Evolutionary conservation across 2,329 filamentous ascomycete genomes (phyloP).

Genomic region (Tolypocladium guangdongense): DNA sequence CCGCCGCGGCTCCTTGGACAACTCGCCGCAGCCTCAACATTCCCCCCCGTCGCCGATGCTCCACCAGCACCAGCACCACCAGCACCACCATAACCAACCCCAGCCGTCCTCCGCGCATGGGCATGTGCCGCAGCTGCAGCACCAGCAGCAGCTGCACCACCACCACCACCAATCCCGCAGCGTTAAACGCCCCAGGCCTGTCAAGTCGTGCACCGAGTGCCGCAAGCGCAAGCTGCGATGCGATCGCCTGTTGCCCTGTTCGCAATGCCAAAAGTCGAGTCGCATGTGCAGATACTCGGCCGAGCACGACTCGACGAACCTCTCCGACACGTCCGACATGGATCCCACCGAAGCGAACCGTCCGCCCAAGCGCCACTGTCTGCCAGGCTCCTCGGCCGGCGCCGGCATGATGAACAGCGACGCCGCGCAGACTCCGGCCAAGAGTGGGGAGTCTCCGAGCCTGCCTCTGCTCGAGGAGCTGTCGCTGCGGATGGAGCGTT

Average conservation of each 20-base stretch:
- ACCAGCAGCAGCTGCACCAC: slow-evolving; percentile 13
- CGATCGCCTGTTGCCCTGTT: slow-evolving; percentile 44
- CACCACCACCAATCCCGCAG: slow-evolving; percentile 27
- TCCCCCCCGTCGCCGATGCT: not conserved
- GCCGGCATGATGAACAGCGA: slow-evolving; percentile 14
- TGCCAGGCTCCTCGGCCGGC: slow-evolving; percentile 12
- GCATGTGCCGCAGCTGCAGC: slow-evolving; percentile 11
- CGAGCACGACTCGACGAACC: slow-evolving; percentile 33
- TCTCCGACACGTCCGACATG: slow-evolving; percentile 38
- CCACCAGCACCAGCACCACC: not conserved
- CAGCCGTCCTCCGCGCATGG: slow-evolving; percentile 6
- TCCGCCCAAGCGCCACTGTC: slow-evolving; percentile 28
- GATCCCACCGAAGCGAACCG: slow-evolving; percentile 22
- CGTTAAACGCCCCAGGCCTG: slow-evolving; percentile 42
- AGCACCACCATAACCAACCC: slow-evolving; percentile 6
- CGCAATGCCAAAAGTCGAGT: slow-evolving; percentile 47
- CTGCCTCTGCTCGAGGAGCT: slow-evolving; percentile 35
- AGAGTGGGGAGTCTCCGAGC: slow-evolving; percentile 21
- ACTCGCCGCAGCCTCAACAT: not conserved
- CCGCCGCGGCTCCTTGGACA: slow-evolving; percentile 3
- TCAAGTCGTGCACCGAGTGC: slow-evolving; percentile 46
- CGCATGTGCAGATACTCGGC: slow-evolving; percentile 41
- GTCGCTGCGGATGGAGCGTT: slow-evolving; percentile 36
- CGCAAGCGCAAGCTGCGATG: slow-evolving; percentile 47
- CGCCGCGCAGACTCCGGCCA: slow-evolving; percentile 11